Conservation (phyloP, 2,329 filamentous ascomycete genomes). For the Sordariomycetes sp. region DNA sequence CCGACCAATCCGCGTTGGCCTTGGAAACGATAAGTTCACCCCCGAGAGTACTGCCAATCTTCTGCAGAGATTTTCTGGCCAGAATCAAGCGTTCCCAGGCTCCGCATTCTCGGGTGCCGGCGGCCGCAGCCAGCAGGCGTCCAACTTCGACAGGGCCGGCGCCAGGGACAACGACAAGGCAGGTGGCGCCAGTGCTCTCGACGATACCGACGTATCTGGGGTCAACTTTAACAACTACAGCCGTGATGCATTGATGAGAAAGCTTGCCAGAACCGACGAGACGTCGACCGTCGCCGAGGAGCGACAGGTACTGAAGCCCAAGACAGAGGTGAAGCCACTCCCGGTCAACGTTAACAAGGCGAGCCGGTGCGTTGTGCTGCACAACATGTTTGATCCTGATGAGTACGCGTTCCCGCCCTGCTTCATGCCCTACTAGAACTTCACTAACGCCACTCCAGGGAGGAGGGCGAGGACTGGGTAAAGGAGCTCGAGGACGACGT, state of each 20-base stretch:
- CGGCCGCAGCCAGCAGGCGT: constrained; percentile 72
- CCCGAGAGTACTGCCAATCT: constrained; percentile 90
- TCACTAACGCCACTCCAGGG: constrained; percentile 38
- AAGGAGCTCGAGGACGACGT: constrained; percentile 93
- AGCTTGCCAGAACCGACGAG: constrained; percentile 93
- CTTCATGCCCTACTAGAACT: not conserved
- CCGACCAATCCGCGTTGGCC: constrained; percentile 92
- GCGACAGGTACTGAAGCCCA: constrained; percentile 62
- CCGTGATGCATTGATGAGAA: constrained; percentile 95
- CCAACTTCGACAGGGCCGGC: constrained; percentile 82
- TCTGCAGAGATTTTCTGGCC: constrained; percentile 80
- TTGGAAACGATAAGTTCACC: constrained; percentile 99
- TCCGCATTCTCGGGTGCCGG: constrained; percentile 86
- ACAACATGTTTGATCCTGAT: constrained; percentile 88
- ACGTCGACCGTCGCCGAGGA: constrained; percentile 43
- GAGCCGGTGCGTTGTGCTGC: constrained; percentile 83
- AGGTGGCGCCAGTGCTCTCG: constrained; percentile 82
- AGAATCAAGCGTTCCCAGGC: constrained; percentile 68
- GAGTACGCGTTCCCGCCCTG: constrained; percentile 55
- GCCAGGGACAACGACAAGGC: constrained; percentile 83
- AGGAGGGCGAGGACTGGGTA: constrained; percentile 77
- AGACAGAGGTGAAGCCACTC: constrained; percentile 63
- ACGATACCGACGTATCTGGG: constrained; percentile 93
- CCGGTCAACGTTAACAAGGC: constrained; percentile 84
- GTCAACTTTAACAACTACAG: constrained; percentile 99